Evolutionary conservation across 805 yeast species (phyloP).

Genomic region (Wickerhamomyces kurtzmanii): DNA sequence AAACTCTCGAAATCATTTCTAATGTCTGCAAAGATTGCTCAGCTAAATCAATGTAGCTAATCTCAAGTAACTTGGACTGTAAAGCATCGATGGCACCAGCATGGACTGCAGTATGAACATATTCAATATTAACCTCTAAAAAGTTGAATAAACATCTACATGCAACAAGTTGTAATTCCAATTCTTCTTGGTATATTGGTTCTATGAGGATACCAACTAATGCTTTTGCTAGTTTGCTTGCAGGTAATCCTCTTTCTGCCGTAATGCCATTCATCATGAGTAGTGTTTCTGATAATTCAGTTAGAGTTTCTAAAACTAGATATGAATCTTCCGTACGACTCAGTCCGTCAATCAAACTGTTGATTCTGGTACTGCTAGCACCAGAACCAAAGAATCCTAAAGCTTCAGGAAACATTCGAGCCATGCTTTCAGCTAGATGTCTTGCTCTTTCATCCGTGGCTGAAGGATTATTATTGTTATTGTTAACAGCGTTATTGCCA

Average conservation of each 20-base stretch:
- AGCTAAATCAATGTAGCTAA: constrained; percentile 80
- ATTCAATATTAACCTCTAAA: constrained; percentile 63
- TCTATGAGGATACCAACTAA: constrained; percentile 50
- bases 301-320: constrained; percentile 51
- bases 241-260: constrained; percentile 57
- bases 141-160: constrained; percentile 79
- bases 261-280: constrained; percentile 59
- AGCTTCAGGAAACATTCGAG: constrained; percentile 28
- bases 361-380: constrained; percentile 12
- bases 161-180: constrained; percentile 76
- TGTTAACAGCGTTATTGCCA: constrained; percentile 4
- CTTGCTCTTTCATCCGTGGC: constrained; percentile 1
- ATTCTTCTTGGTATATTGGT: constrained; percentile 46
- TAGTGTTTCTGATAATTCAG: constrained; percentile 52
- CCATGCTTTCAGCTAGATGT: constrained; percentile 16
- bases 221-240: constrained; percentile 40
- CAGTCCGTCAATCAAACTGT: constrained; percentile 12
- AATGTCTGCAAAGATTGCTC: constrained; percentile 81
- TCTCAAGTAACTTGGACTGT: constrained; percentile 56
- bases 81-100: constrained; percentile 60
- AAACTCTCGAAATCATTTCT: constrained; percentile 52
- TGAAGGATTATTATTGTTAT: too few species aligned
- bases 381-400: constrained; percentile 19
- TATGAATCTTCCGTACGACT: constrained; percentile 39
- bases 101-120: constrained; percentile 49